Evolutionary conservation across 306 rosid genomes (phyloP).

Genomic region (Hylodesmum podocarpum): DNA sequence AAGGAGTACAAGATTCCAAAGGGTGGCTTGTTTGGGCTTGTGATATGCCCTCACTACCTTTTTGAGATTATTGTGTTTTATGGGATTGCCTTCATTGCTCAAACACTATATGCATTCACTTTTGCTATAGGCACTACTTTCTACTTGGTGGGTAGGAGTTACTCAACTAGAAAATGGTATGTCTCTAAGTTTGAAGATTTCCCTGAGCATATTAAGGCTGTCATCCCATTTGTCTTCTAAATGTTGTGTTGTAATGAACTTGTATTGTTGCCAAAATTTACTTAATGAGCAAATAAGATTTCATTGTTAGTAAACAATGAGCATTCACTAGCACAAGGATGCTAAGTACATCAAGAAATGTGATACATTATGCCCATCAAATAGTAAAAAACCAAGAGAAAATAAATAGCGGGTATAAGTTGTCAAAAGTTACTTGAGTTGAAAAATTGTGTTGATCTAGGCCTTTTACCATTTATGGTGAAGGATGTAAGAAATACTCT

Average conservation of each 20-base stretch:
- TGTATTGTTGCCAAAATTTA: too few relatives aligned
- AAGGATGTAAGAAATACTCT: neutral
- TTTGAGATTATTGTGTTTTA: conserved; percentile 62
- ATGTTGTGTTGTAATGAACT: too few relatives aligned
- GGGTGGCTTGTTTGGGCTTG: conserved; percentile 73
- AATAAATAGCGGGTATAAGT: too few relatives aligned
- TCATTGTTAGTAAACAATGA: too few relatives aligned
- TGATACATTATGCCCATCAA: too few relatives aligned
- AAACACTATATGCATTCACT: conserved; percentile 50
- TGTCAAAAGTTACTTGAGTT: neutral
- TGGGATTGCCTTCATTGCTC: conserved; percentile 69
- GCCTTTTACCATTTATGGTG: neutral
- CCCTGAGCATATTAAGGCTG: conserved; percentile 61
- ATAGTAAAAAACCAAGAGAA: too few relatives aligned
- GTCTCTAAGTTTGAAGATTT: conserved; percentile 74
- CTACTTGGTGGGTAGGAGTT: conserved; percentile 74
- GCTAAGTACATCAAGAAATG: too few relatives aligned
- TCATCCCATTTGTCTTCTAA: conserved; percentile 63
- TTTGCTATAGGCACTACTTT: conserved; percentile 48
- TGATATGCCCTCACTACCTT: conserved; percentile 80
- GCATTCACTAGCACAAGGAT: too few relatives aligned
- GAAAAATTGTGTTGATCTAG: neutral
- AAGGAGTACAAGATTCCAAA: conserved; percentile 73
- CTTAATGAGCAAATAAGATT: too few relatives aligned
- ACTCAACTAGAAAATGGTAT: conserved; percentile 72